Evolutionary conservation across 805 yeast genomes (phyloP), one percentile per base, ranked within the genome.

Genomic region (Lipomyces orientalis): DNA sequence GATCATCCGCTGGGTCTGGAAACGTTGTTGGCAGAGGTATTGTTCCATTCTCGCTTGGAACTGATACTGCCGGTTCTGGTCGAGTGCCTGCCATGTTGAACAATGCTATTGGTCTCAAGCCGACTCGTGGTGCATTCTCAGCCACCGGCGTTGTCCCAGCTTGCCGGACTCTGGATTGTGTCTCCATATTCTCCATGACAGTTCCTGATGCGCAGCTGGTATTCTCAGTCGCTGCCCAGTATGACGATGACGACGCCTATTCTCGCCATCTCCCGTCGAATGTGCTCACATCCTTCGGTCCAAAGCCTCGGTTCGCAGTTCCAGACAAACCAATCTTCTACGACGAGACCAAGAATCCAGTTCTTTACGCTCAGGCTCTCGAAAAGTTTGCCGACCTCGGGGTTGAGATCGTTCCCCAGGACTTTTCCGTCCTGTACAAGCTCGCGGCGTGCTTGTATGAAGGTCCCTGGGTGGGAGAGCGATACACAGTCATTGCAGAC

Each of bases 391-490:
- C 72, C n/a, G 78, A 81, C 54, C 73, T 84, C 16, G 90, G 91
- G 61, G 90, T 89, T 55, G 85, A 84, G 62, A 79, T 91, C 35
- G 83, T 86, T 29, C 81, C 87, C 10, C 78, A 88, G 55, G 93
- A 92, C 79, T 93, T 94, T 77, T 78, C 88, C 19, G 90, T 93
- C 3, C 81, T 94, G 54, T 81, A 91, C 68, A 90, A 90, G 49
- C 83, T 94, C 65, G 99, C 98, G 19, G 86, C 86, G 73, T 90
- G 95, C 76, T 83, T 94, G 49, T 94, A 94, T 77, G 98, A 94
- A 76, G 99, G 99, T 66, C 90, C 98, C n/a, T 94, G 99, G 99
- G 98, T 94, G 10, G 91, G 96, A 31, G 99, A 94, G 81, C 86
- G 99, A 73, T 93, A 87, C 80, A 87, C 91, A 70, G 97, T 97